Evolutionary conservation across 805 yeast genomes (phyloP).

Genomic region (Candida glaebosa): DNA sequence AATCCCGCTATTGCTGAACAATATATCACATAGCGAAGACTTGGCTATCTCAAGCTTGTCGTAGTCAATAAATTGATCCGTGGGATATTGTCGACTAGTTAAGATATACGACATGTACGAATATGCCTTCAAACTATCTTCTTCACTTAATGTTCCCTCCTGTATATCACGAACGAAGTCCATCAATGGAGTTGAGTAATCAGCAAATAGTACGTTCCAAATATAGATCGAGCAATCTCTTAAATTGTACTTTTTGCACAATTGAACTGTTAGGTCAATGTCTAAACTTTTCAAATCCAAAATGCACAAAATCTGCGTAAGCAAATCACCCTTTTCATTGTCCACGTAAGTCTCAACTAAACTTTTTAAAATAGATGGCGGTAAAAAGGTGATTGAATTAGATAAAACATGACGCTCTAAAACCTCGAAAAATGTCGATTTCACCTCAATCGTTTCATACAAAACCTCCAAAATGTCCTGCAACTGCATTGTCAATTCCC

Average conservation of each 20-base stretch:
- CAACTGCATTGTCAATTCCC: conserved; percentile 29
- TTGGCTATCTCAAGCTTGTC: conserved; percentile 39
- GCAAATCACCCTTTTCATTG: conserved; percentile 37
- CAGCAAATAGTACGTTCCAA: conserved; percentile 67
- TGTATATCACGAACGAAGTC: conserved; percentile 47
- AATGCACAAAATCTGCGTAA: conserved; percentile 69
- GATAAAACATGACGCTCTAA: conserved; percentile 51
- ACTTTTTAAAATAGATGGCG: conserved; percentile 62
- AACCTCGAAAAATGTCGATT: conserved; percentile 44
- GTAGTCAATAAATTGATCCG: conserved; percentile 46
- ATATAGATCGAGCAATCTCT: conserved; percentile 65
- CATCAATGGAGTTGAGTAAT: conserved; percentile 66
- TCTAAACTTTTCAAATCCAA: conserved; percentile 69
- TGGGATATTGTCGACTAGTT: conserved; percentile 81
- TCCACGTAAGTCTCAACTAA: conserved; percentile 52
- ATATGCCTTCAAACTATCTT: conserved; percentile 16
- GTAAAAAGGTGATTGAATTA: conserved; percentile 44
- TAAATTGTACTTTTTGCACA: conserved; percentile 56
- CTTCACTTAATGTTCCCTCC: conserved; percentile 6
- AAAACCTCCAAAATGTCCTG: conserved; percentile 41
- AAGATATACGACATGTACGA: conserved; percentile 64
- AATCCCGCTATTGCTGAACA: conserved; percentile 57
- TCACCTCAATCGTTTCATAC: conserved; percentile 26
- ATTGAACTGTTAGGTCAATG: conserved; percentile 66
- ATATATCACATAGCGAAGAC: conserved; percentile 46